Conservation (phyloP, 805 yeast species). For the Saccharomycopsis synnaedendra region DNA sequence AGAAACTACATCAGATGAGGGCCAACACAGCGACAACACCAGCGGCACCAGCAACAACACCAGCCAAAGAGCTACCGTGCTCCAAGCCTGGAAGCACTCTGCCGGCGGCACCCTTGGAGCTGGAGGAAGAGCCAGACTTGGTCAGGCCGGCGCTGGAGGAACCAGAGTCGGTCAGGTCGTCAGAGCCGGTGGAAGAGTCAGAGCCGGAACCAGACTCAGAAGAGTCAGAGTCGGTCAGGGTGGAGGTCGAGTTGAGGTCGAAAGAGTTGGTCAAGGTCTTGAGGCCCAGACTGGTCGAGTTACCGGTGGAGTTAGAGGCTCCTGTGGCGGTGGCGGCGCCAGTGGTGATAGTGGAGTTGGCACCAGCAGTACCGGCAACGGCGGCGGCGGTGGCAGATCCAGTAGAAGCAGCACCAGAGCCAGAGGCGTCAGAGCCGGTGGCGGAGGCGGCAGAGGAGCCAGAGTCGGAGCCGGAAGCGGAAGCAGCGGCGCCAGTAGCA, state of each 20-base stretch:
- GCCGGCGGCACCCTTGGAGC: slow-evolving; percentile 34
- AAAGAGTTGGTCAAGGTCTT: slow-evolving; percentile 7
- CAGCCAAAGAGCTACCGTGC: slow-evolving; percentile 3
- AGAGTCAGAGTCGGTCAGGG: neutral
- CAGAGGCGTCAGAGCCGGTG: slow-evolving; percentile 21
- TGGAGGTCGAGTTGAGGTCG: slow-evolving; percentile 7
- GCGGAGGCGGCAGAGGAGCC: slow-evolving; percentile 17
- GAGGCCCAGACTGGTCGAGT: neutral
- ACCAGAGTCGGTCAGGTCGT: neutral
- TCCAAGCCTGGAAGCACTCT: slow-evolving; percentile 34
- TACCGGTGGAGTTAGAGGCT: neutral
- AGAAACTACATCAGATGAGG: slow-evolving; percentile 14
- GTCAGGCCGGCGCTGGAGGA: neutral
- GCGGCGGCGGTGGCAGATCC: slow-evolving; percentile 11
- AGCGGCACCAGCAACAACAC: slow-evolving; percentile 29
- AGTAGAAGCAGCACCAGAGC: slow-evolving; percentile 1
- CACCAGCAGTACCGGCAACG: slow-evolving; percentile 2
- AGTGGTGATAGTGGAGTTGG: slow-evolving; percentile 1
- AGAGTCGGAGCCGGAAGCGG: slow-evolving; percentile 3
- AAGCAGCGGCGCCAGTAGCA: neutral
- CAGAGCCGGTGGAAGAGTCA: slow-evolving; percentile 1
- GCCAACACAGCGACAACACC: slow-evolving; percentile 19
- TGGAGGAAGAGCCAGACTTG: slow-evolving; percentile 13
- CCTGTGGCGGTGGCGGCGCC: neutral
- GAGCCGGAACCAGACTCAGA: neutral